phyloP scores from a whole-genome alignment of 805 yeast genomes.

The Saccharomycopsis vini region DNA sequence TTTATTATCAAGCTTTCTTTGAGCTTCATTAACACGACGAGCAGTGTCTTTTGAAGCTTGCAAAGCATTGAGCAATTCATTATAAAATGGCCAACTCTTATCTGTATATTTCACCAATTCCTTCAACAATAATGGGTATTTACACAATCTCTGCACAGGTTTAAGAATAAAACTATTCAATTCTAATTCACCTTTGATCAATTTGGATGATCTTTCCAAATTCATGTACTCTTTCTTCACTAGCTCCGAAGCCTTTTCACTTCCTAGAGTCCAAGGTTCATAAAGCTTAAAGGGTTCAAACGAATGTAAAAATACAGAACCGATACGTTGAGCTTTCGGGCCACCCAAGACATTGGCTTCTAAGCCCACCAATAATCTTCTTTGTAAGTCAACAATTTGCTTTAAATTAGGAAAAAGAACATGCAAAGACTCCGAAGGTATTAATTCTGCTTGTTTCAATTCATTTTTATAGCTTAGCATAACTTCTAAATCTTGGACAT shows the following conservation, averaged over 20 bases:
- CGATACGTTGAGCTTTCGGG: slow-evolving; percentile 70
- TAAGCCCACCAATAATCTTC: slow-evolving; percentile 77
- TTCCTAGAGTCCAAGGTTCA: slow-evolving; percentile 92
- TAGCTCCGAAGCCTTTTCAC: slow-evolving; percentile 75
- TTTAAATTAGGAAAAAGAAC: slow-evolving; percentile 76
- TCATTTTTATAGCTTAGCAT: slow-evolving; percentile 61
- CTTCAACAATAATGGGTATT: slow-evolving; percentile 76
- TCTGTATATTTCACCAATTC: slow-evolving; percentile 66
- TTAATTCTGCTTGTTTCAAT: slow-evolving; percentile 51
- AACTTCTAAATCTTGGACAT: slow-evolving; percentile 82
- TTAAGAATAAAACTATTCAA: slow-evolving; percentile 82
- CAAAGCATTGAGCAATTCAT: slow-evolving; percentile 63
- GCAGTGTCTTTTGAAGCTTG: slow-evolving; percentile 79
- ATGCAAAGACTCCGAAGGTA: slow-evolving; percentile 74
- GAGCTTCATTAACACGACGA: slow-evolving; percentile 83
- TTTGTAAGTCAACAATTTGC: slow-evolving; percentile 83
- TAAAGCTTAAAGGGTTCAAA: slow-evolving; percentile 73
- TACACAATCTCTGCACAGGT: slow-evolving; percentile 94
- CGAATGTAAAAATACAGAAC: slow-evolving; percentile 79
- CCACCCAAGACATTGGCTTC: slow-evolving; percentile 81
- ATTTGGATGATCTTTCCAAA: slow-evolving; percentile 38
- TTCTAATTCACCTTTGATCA: slow-evolving; percentile 81
- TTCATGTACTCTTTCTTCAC: slow-evolving; percentile 51
- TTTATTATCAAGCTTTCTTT: slow-evolving; percentile 81
- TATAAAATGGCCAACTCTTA: slow-evolving; percentile 40